Base-by-base conservation (phyloP, 1,284 basidiomycete species). In the Sanguinoderma infundibulare region DNA sequence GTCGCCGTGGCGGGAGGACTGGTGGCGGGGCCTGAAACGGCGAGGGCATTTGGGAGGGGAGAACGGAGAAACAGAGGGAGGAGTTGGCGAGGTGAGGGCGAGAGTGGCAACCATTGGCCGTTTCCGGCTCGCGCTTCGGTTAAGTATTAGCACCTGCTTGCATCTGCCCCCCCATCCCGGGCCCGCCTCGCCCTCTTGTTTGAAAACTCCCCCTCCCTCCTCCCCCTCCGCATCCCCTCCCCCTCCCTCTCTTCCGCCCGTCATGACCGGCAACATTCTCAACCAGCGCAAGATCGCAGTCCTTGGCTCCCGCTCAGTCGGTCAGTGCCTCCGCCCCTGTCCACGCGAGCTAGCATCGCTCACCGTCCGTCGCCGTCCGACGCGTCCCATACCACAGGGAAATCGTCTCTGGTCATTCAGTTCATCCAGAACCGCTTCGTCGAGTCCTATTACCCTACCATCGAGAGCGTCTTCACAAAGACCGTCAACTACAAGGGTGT, bases 401-500 rank as follows among this genome's bases (percentile, higher is more conserved):
- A 94, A 79, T 92, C 88, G 17, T 94, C 90, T 39, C 82, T 94
- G 64, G 87, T 90, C 57, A 79, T 89, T 63, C 87, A 90, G 74
- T 91, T 86, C 76, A 85, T 89, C 73, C 86, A 91, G 78, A 78
- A 85, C 76, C 73, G 84, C 73, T 81, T 87, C 72, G 86, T 92
- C 74, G 92, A 94, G 63, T 84, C 87, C 24, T 95, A 98, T 83
- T 97, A 95, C 77, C 96, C 96, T 22, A 98, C 96, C 63, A 98
- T 98, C 74, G 96, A 98, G 77, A 87, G 84, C 69, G 94, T 92
- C 47, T 94, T 94, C 74, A 84, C 88, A 66, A 98, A 98, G 83
- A 85, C 82, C 51, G 86, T 98, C 77, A 86, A 85, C 67, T 88
- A 91, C 81, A 91, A 92, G 63, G 94, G 94, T 57, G 82, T 86